A percentile compares a stretch with the other conserved stretches of the same genome.
These are phyloP conservation scores for Trichophyton verrucosum DNA, from an alignment of 2,329 filamentous ascomycete genomes.

Conservation along the genomic window DNA sequence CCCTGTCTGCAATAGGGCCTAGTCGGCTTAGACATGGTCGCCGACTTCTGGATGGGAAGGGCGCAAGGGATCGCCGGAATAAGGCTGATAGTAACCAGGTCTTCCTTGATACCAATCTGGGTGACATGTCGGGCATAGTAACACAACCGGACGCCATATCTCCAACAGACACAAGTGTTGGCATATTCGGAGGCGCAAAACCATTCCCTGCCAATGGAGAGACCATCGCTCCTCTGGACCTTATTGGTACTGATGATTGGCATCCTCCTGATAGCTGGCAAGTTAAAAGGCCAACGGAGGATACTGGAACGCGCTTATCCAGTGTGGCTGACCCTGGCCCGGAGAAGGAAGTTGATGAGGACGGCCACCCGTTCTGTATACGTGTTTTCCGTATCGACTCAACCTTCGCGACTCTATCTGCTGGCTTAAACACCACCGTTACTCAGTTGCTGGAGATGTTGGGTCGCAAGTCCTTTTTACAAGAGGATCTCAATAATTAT, in stretches of 20 bases:
- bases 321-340: constrained; percentile 35
- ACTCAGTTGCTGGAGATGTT: constrained; percentile 79
- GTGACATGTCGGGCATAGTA: constrained; percentile 84
- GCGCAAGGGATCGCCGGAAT: constrained; percentile 11
- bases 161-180: constrained; percentile 46
- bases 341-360: constrained; percentile 59
- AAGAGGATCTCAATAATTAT: constrained; percentile 84
- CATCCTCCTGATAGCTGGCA: constrained; percentile 96
- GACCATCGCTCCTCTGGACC: constrained; percentile 19
- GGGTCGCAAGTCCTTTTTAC: constrained; percentile 85
- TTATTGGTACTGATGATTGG: constrained; percentile 50
- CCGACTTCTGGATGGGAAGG: constrained; percentile 22
- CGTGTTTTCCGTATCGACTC: constrained; percentile 88
- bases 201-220: constrained; percentile 16
- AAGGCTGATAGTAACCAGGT: constrained; percentile 36
- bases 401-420: constrained; percentile 85
- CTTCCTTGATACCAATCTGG: constrained; percentile 79
- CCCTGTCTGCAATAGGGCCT: constrained; percentile 12
- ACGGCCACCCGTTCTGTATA: constrained; percentile 71
- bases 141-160: constrained; percentile 56
- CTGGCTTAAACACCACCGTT: constrained; percentile 71
- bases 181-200: constrained; percentile 23
- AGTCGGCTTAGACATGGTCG: constrained; percentile 26
- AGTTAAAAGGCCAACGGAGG: constrained; percentile 51
- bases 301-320: constrained; percentile 30